A percentile compares a stretch with the other conserved stretches of the same genome.
phyloP scores from a whole-genome alignment of 805 yeast genomes.

The Ogataea neopini region DNA sequence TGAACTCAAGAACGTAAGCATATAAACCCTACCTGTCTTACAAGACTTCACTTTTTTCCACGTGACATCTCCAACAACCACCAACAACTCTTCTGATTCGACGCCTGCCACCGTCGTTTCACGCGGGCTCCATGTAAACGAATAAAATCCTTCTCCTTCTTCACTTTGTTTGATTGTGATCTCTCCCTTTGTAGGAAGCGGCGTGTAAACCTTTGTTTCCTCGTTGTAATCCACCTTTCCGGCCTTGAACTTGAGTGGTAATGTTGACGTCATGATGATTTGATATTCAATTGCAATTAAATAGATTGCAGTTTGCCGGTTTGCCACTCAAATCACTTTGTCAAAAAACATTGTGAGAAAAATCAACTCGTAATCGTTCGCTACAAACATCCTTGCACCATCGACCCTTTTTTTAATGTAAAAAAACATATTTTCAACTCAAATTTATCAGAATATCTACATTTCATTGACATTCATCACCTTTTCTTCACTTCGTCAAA shows the following conservation, averaged over 20 bases:
- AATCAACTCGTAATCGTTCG: too few relatives aligned
- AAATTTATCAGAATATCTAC: too few relatives aligned
- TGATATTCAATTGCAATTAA: not conserved
- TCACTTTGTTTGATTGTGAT: conserved; percentile 59
- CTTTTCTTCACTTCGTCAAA: not conserved
- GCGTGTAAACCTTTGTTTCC: conserved; percentile 62
- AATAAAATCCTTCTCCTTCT: conserved; percentile 72
- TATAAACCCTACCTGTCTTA: conserved; percentile 70
- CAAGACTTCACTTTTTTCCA: conserved; percentile 72
- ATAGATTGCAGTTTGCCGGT: not conserved
- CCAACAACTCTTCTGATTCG: conserved; percentile 62
- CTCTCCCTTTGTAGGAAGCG: conserved; percentile 69
- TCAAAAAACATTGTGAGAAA: not conserved
- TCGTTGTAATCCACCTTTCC: conserved; percentile 72
- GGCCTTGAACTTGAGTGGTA: conserved; percentile 62
- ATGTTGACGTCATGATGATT: conserved; percentile 17
- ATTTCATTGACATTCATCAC: too few relatives aligned
- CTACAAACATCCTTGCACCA: not conserved
- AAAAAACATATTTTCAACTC: not conserved
- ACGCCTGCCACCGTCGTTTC: conserved; percentile 42
- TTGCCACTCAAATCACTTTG: conserved; percentile 3
- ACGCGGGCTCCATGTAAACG: conserved; percentile 74
- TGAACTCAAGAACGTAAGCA: conserved; percentile 37
- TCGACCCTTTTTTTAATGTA: too few relatives aligned
- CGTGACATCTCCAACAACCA: conserved; percentile 84